Evolutionary conservation across 2,329 filamentous ascomycete genomes (phyloP), one percentile per base, ranked within the genome.

Genomic region (Dothiorella sarmentorum): DNA sequence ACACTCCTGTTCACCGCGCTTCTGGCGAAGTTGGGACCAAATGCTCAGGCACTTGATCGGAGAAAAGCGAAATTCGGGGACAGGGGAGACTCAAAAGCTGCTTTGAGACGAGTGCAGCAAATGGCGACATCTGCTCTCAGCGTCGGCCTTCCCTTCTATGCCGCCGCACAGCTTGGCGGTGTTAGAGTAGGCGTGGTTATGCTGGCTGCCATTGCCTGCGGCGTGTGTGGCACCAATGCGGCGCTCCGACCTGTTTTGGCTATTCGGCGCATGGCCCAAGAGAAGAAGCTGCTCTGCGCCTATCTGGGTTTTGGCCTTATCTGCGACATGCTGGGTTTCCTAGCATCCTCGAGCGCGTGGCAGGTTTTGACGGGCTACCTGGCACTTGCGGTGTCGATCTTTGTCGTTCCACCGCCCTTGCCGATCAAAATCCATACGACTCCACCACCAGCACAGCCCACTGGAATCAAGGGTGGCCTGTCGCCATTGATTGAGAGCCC

Each of bases 81-180:
- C 7, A 51, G 29, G 9, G 44, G 35, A 18, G 44, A 44, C 43
- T 49, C 47, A 37, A 43, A 43, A 15, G 29, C 31, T 35, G 47
- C 42, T 43, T 20, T 33, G 62, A 40, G 55, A 20, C 55, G 35
- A 22, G 26, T 47, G 59, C 15, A 59, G 45, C 45, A 59, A 35
- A 67, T 72, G 17, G 51, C 71, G 15, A 63, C 68, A 17, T 75
- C 72, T 51, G 65, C 73, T n/a, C 59, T 74, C 27, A 73, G 77
- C 17, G 66, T 82, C 20, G 69, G 75, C 3, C 65, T 85, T 27
- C 83, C 83, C 0, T 80, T 83, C 64, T 85, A 82, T 65, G 80
- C 82, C 7, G 69, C 80, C 0, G 73, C 82, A 62, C 78, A 83
- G 59, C 67, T 85, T 11, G 83, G 82, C 7, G 81, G 80, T 11